Base-by-base conservation (phyloP, 2,329 filamentous ascomycete genomes). In the Ceratocystis alfenasii region DNA sequence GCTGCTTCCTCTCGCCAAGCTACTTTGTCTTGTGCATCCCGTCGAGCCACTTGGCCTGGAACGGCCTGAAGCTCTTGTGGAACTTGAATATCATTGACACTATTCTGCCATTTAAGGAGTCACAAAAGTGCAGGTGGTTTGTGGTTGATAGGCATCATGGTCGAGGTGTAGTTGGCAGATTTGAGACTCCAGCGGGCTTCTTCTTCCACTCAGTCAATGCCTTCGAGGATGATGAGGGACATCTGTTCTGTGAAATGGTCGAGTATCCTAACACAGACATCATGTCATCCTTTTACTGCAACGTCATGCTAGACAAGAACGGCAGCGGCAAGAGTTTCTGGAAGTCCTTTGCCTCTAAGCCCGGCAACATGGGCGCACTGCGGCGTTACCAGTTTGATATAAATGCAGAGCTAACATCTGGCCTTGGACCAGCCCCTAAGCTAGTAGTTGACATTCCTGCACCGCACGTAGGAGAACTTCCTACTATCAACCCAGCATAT, bases 171-270 rank as follows among this genome's bases (percentile, higher is more conserved):
- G 80, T 94, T 0, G 86, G 83, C 6, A 82, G 80, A 1, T 92
- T 88, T 71, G 81, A 86, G 20, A 87, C 83, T 17, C 79, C 83
- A 0, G 81, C 87, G 0, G 85, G 85, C 60, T 95, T 92, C 77
- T 87, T 84, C 74, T 95, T 95, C 74, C 90, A 95, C 74, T 83
- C 83, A 0, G 78, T 90, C 72, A 95, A 95, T 70, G 83, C 88
- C 0, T 94, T 86, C 72, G 88, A 93, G 71, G 81, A 89, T 69
- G 66, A 71, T 10, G 66, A 70, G 8, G 73, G 69, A 0, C 78
- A 85, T 67, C 78, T 94, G 20, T 77, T 85, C 36, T 83, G 86
- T 65, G 90, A 95, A 68, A 72, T 87, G 1, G 74, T 85, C 36
- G 77, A 82, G 63, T 91, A 87, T 71, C 78, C 83, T 0, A 87